Evolutionary conservation across 192 early-diverging fungal genomes (phyloP), one percentile per base, ranked within the genome.

Genomic region (Phlyctochytrium bullatum): DNA sequence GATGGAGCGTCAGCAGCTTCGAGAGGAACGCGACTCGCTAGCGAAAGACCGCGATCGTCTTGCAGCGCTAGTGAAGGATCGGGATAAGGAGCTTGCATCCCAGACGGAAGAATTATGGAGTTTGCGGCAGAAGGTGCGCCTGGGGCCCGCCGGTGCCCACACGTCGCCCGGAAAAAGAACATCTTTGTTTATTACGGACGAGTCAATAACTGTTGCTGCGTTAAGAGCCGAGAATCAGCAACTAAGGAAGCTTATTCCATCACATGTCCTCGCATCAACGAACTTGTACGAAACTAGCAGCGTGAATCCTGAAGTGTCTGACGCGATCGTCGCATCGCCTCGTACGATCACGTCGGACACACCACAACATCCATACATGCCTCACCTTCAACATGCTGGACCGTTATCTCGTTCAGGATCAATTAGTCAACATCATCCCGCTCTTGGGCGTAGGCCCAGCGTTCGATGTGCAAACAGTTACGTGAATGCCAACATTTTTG

Each of bases 1-100:
- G 47, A 72, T 65, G 52, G 76, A 83, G 51, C 69, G 65, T 67
- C 74, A 81, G 36, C 66, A 32, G 35, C 72, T 88, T 35, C 77
- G 72, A 56, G 60, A 71, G 36, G 77, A 84, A 63, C 74, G 76
- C 60, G 65, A 75, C 40, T 67, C 75, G 32, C 57, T 87, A 14
- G 74, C 79, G 40, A 67, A 72, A 58, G 77, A 84, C 23, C 80
- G 77, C 62, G 72, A 76, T 34, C 75, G 72, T n/a, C 77, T 87
- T 1, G 32, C 80, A 54, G 86, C 84, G 23, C 77, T 78, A 69
- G 73, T 79, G 25, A 76, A 85, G 31, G 61, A 72, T 2, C 65
- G 84, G n/a, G 83, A 88, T 34, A 68, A 67, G 20, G 80, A 88
- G 64, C 80, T 80, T 60, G 69, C 68, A 54, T 73, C 69, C 34